Conservation (phyloP, 169 alveolate species). For the Eimeria maxima region DNA sequence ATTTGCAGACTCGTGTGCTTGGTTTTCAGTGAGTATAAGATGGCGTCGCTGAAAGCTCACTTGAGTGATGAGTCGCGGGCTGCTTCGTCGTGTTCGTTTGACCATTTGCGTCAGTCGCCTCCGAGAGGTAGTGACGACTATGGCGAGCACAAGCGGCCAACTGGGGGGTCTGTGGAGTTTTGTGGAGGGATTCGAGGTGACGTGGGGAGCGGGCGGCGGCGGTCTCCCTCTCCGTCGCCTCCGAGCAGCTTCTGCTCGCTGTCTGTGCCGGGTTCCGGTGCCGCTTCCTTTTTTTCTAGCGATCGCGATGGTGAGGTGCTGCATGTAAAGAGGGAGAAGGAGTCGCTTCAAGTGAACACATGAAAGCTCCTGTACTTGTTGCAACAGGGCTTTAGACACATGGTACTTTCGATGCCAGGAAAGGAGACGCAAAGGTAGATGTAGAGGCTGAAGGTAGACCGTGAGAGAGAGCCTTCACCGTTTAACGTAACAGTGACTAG, state of each 20-base stretch:
- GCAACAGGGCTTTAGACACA: background rate
- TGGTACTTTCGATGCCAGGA: background rate
- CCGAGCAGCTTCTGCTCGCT: background rate
- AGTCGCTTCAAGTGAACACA: too few species aligned
- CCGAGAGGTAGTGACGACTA: too few species aligned
- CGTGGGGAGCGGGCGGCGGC: background rate
- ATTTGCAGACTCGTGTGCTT: background rate
- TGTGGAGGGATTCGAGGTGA: too few species aligned
- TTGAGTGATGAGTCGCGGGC: background rate
- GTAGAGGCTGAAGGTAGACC: too few species aligned
- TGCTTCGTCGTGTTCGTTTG: background rate
- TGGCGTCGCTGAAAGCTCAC: constrained; percentile 33
- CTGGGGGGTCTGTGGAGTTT: too few species aligned
- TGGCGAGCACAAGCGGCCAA: too few species aligned
- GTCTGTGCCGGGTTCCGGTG: background rate
- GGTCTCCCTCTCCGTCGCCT: background rate
- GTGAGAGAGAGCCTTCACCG: too few species aligned
- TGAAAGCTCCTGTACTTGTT: too few species aligned
- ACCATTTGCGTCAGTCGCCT: too few species aligned
- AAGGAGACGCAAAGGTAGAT: too few species aligned
- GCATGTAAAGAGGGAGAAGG: too few species aligned
- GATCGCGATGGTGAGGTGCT: background rate
- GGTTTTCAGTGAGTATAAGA: constrained; percentile 29
- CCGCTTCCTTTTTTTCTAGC: background rate
- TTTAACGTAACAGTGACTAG: too few species aligned